Base-by-base conservation (phyloP, 805 yeast species). In the Yarrowia alimentaria region DNA sequence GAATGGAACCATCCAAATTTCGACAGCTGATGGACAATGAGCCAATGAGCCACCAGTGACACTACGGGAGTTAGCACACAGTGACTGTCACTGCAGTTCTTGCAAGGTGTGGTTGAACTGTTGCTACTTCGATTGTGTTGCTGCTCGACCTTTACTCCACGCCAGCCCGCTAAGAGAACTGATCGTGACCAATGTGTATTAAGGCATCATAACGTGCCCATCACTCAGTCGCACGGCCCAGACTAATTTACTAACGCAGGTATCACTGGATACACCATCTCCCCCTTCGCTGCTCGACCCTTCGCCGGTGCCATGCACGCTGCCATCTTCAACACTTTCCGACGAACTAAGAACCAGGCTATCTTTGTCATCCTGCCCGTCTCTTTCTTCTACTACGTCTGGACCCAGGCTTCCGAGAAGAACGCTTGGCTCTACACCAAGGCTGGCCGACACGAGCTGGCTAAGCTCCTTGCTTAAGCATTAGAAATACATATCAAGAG, bases 231-330 rank as follows among this genome's bases (percentile, higher is more conserved):
- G 2, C 33, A 26, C 9, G n/a, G n/a, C n/a, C n/a, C n/a, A n/a
- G n/a, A n/a, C n/a, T n/a, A n/a, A n/a, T n/a, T n/a, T 9, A 37
- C 47, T 40, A 40, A 40, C 47, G 18, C 30, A 43, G 50, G 50
- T 62, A 58, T 67, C 34, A 85, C 91, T 56, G 78, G 85, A 55
- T 93, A 91, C 77, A 76, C 96, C 52, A 89, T 93, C 57, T 85
- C 99, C 58, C 94, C 96, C 56, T 86, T 78, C 61, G 96, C 96
- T 55, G 94, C 91, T 72, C 81, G 80, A 69, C 97, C 97, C 53
- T 78, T 93, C 69, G 83, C 84, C 70, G 95, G 95, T 61, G 78
- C 82, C 59, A 78, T 83, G 61, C 80, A 90, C 78, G 82, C 79
- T 69, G 87, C 96, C 42, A 71, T 90, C 59, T 90, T 85, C 82